These are phyloP conservation scores for Diaporthe helianthi DNA, from an alignment of 2,329 filamentous ascomycete genomes.

Conservation along the genomic window DNA sequence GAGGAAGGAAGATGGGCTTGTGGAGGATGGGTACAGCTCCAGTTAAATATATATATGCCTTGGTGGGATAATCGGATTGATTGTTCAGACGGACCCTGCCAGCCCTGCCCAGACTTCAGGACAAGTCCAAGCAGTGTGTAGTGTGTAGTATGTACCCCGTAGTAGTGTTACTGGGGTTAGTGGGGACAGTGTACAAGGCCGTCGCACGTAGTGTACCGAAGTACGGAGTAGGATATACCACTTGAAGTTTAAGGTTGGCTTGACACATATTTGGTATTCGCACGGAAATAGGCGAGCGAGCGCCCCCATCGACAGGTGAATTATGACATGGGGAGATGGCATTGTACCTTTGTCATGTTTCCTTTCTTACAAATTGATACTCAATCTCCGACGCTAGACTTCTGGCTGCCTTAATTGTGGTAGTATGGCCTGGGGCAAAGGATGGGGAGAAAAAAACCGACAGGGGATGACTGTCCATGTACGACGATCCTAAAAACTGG, in stretches of 20 bases:
- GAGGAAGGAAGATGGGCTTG: too few species aligned
- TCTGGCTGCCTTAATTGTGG: neutral
- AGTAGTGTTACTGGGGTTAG: constrained; percentile 1
- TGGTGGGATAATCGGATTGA: neutral
- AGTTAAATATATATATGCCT: neutral
- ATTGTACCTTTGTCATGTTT: constrained; percentile 11
- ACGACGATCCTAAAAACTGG: constrained; percentile 6
- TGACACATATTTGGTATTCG: constrained; percentile 20
- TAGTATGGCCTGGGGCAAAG: neutral
- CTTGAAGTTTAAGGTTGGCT: constrained; percentile 17
- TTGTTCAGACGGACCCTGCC: constrained; percentile 6
- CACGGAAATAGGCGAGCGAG: constrained; percentile 11
- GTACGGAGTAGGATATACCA: too few species aligned
- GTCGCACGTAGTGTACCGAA: constrained; percentile 12
- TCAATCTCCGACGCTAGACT: constrained; percentile 16
- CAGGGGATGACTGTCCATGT: constrained; percentile 11
- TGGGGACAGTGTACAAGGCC: constrained; percentile 9
- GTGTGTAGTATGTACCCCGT: too few species aligned
- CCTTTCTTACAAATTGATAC: constrained; percentile 12
- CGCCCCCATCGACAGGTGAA: neutral
- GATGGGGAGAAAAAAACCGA: neutral
- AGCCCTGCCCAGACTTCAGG: neutral
- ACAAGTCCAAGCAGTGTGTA: neutral
- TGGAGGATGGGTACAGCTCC: neutral
- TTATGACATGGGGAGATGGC: neutral